These are phyloP conservation scores for Talaromyces funiculosus DNA, from an alignment of 2,329 filamentous ascomycete species.

Conservation along the genomic window DNA sequence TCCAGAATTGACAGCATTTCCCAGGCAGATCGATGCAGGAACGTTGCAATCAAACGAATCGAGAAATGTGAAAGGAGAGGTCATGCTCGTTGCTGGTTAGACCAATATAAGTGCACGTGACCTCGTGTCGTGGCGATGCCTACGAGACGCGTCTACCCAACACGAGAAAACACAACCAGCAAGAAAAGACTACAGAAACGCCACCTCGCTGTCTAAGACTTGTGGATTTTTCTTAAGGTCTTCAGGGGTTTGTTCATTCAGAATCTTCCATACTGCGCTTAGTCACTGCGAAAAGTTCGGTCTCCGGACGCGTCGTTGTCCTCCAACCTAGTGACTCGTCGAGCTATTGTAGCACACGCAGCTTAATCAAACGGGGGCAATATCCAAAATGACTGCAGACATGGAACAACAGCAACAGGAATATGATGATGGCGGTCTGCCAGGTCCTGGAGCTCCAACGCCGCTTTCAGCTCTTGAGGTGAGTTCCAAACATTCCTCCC, in stretches of 20 bases:
- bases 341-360: background rate
- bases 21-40: background rate
- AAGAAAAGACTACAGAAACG: background rate
- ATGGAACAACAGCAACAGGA: conserved; percentile 63
- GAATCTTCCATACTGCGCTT: background rate
- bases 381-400: conserved; percentile 39
- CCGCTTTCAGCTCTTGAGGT: conserved; percentile 83
- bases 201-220: background rate
- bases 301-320: background rate
- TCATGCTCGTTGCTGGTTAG: background rate
- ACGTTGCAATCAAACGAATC: background rate
- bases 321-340: background rate
- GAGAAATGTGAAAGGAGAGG: background rate
- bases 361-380: background rate
- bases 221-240: no score
- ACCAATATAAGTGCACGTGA: conserved; percentile 27
- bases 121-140: conserved; percentile 33
- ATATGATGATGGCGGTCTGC: conserved; percentile 67
- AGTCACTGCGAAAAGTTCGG: background rate
- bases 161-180: background rate
- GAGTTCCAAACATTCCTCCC: conserved; percentile 18
- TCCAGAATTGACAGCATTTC: background rate
- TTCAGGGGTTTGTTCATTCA: background rate
- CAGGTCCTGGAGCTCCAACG: conserved; percentile 88
- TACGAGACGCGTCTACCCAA: conserved; percentile 2